A percentile compares a stretch with the other conserved stretches of the same genome.
phyloP scores from a whole-genome alignment of 768 basidiomycete genomes.

The Suillus bovinus region DNA sequence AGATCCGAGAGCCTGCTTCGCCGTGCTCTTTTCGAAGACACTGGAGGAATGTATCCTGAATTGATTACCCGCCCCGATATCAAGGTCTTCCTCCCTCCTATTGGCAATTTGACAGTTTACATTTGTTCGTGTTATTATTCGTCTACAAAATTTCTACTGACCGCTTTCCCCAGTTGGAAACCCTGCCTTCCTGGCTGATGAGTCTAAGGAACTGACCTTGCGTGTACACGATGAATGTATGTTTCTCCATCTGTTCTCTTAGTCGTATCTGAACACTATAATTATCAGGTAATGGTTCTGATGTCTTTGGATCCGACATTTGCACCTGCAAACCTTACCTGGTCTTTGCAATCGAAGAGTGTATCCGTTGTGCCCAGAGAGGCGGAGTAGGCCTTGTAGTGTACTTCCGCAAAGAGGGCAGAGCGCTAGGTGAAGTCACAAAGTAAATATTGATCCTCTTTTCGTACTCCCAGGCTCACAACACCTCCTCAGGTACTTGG shows the following conservation, averaged over 20 bases:
- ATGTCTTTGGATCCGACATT: conserved; percentile 94
- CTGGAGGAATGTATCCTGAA: conserved; percentile 95
- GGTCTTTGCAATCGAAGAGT: conserved; percentile 91
- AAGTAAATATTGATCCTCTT: conserved; percentile 50
- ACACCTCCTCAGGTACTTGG: conserved; percentile 66
- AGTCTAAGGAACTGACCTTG: conserved; percentile 77
- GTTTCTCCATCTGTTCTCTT: conserved; percentile 18
- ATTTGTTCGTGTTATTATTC: conserved; percentile 57
- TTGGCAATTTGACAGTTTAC: conserved; percentile 89
- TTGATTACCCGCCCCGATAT: conserved; percentile 94
- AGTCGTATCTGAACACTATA: neutral
- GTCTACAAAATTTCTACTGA: conserved; percentile 7
- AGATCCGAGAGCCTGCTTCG: conserved; percentile 84
- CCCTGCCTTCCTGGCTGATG: conserved; percentile 74
- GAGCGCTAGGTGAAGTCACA: conserved; percentile 91
- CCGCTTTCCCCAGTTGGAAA: conserved; percentile 62
- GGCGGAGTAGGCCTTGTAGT: conserved; percentile 93
- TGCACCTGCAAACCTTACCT: conserved; percentile 94
- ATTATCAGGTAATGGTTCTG: conserved; percentile 81
- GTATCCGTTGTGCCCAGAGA: conserved; percentile 76
- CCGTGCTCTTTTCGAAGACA: conserved; percentile 94
- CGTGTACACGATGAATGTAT: conserved; percentile 94
- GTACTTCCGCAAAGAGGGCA: conserved; percentile 94
- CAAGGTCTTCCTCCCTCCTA: conserved; percentile 94
- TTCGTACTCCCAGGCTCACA: conserved; percentile 3